Percentiles rank a stretch among this genome's conserved stretches.
phyloP scores from a whole-genome alignment of 1,284 basidiomycete species.

The Chondrostereum purpureum region DNA sequence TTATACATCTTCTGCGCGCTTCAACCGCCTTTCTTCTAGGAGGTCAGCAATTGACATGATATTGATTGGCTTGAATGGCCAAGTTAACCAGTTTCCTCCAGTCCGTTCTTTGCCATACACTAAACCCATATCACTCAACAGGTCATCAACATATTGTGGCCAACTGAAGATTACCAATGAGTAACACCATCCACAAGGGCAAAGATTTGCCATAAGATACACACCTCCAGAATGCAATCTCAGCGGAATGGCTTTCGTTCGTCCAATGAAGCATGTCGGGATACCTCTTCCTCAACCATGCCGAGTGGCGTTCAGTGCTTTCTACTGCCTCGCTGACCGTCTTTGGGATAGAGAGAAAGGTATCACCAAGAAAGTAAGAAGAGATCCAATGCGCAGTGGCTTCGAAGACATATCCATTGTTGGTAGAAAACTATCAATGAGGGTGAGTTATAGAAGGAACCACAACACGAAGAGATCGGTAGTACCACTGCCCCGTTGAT shows the following conservation, averaged over 20 bases:
- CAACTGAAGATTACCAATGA: conserved; percentile 31
- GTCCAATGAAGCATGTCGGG: conserved; percentile 38
- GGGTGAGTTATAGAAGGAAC: conserved; percentile 1
- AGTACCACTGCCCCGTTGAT: conserved; percentile 45
- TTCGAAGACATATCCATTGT: conserved; percentile 48
- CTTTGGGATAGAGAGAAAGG: conserved; percentile 35
- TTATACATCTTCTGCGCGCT: background rate
- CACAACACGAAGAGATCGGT: background rate
- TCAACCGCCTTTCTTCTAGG: conserved; percentile 32
- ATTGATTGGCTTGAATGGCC: conserved; percentile 49
- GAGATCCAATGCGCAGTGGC: conserved; percentile 57
- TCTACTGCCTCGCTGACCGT: conserved; percentile 36
- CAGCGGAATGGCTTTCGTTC: conserved; percentile 36
- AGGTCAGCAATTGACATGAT: conserved; percentile 40
- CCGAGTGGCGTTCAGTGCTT: conserved; percentile 32
- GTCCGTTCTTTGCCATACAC: conserved; percentile 33
- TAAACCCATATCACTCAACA: conserved; percentile 53
- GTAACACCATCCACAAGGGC: conserved; percentile 3
- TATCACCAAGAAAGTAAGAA: conserved; percentile 50
- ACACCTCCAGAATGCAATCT: conserved; percentile 40
- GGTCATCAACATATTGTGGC: conserved; percentile 49
- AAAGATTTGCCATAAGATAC: conserved; percentile 12
- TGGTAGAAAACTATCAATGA: conserved; percentile 34
- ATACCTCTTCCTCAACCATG: conserved; percentile 45
- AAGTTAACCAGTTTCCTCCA: conserved; percentile 54